These are phyloP conservation scores for Russula compacta DNA, from an alignment of 768 basidiomycete genomes.

Conservation along the genomic window DNA sequence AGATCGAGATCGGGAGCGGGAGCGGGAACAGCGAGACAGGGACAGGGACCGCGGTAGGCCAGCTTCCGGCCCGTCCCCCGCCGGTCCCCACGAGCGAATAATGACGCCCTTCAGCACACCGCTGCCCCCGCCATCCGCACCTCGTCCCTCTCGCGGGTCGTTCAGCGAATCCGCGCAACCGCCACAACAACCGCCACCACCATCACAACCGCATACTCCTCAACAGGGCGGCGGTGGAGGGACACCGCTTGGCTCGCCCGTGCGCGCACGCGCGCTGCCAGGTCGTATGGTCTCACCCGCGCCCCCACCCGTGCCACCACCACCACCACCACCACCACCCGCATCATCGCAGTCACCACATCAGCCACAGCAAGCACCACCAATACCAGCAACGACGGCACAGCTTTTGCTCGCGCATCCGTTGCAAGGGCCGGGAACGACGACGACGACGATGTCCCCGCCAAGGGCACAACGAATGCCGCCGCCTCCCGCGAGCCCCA, in stretches of 20 bases:
- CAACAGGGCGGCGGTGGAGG: neutral
- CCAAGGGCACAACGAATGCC: slow-evolving; percentile 2
- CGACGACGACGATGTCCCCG: slow-evolving; percentile 10
- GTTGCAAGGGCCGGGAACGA: neutral
- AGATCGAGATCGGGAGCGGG: slow-evolving; percentile 23
- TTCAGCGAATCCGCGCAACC: slow-evolving; percentile 6
- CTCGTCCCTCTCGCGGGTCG: slow-evolving; percentile 14
- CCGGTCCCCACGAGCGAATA: slow-evolving; percentile 25
- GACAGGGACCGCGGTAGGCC: slow-evolving; percentile 16
- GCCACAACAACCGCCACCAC: neutral
- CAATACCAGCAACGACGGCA: neutral
- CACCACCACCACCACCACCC: neutral
- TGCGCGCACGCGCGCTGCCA: slow-evolving; percentile 1
- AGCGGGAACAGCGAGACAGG: slow-evolving; percentile 2
- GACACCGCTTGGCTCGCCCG: slow-evolving; percentile 11
- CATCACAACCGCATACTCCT: neutral
- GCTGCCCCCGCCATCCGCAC: neutral
- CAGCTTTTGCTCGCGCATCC: neutral
- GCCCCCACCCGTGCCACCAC: neutral
- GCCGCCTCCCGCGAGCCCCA: slow-evolving; percentile 2
- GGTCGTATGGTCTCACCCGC: slow-evolving; percentile 9
- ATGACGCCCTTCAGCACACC: slow-evolving; percentile 24
- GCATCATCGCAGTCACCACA: neutral
- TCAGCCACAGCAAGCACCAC: neutral
- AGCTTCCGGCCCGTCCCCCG: slow-evolving; percentile 20